Evolutionary conservation across 768 basidiomycete species (phyloP).

Genomic region (Hericium erinaceus): DNA sequence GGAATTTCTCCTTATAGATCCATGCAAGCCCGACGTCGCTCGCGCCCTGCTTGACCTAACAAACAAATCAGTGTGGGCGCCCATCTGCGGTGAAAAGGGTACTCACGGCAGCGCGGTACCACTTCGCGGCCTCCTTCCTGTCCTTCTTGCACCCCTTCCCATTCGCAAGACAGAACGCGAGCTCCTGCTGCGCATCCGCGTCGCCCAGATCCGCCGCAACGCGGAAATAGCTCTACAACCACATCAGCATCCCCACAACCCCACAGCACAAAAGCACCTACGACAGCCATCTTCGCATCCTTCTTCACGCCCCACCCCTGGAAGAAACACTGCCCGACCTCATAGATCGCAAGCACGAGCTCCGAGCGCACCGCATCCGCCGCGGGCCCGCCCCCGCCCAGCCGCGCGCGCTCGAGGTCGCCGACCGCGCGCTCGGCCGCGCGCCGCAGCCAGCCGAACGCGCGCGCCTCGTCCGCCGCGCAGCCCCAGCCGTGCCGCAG

Average conservation of each 20-base stretch:
- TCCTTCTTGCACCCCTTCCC: slow-evolving; percentile 88
- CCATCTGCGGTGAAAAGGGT: neutral
- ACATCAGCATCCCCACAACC: neutral
- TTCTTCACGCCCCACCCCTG: slow-evolving; percentile 86
- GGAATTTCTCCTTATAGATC: slow-evolving; percentile 87
- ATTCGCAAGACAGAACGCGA: slow-evolving; percentile 79
- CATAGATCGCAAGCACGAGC: slow-evolving; percentile 82
- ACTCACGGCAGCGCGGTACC: slow-evolving; percentile 82
- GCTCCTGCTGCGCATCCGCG: slow-evolving; percentile 76
- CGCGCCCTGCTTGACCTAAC: slow-evolving; percentile 55
- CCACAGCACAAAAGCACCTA: slow-evolving; percentile 27
- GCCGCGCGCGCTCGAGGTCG: slow-evolving; percentile 59
- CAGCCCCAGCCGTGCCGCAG: slow-evolving; percentile 87
- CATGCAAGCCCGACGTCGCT: slow-evolving; percentile 82
- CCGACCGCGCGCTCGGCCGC: slow-evolving; percentile 77
- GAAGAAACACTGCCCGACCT: slow-evolving; percentile 88
- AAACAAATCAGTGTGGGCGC: neutral
- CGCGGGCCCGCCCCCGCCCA: slow-evolving; percentile 25
- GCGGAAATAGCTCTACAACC: slow-evolving; percentile 63
- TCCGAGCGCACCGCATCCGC: slow-evolving; percentile 54
- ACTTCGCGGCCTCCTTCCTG: slow-evolving; percentile 76
- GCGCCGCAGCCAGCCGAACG: slow-evolving; percentile 73
- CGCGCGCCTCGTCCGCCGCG: slow-evolving; percentile 65
- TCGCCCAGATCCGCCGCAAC: slow-evolving; percentile 83
- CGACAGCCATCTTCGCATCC: slow-evolving; percentile 85